phyloP scores from a whole-genome alignment of 352 stramenopile genomes.

The Phytophthora idaei region DNA sequence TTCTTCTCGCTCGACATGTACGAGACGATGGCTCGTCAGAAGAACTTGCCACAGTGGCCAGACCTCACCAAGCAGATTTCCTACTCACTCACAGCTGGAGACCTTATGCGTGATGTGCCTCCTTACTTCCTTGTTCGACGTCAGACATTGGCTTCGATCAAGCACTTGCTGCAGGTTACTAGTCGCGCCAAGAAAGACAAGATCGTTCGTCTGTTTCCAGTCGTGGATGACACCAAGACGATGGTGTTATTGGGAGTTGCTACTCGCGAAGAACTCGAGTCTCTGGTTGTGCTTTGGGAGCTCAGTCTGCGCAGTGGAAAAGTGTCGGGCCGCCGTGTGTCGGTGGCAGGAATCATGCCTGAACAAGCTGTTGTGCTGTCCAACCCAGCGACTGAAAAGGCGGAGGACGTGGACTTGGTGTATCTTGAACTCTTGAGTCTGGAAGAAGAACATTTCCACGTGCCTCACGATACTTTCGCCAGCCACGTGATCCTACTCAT shows the following conservation, averaged over 20 bases:
- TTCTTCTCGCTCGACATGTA: conserved; percentile 86
- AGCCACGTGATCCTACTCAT: conserved; percentile 83
- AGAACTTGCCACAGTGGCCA: conserved; percentile 82
- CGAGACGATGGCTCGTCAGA: conserved; percentile 81
- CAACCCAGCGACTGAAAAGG: conserved; percentile 32
- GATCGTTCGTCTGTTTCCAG: conserved; percentile 59
- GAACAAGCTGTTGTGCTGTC: conserved; percentile 44
- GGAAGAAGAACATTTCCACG: conserved; percentile 71
- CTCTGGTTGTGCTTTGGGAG: conserved; percentile 63
- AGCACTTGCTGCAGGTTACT: conserved; percentile 45
- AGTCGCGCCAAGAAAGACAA: conserved; percentile 33
- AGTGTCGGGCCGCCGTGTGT: conserved; percentile 1
- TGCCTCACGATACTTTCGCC: conserved; percentile 68
- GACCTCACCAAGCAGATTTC: conserved; percentile 80
- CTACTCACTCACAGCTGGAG: conserved; percentile 69
- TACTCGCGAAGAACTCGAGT: conserved; percentile 67
- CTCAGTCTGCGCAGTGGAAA: conserved; percentile 41
- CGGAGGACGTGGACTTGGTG: conserved; percentile 59
- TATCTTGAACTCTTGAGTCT: conserved; percentile 61
- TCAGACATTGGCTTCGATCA: conserved; percentile 61
- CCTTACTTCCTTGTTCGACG: conserved; percentile 51
- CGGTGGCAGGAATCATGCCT: conserved; percentile 34
- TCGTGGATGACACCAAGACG: conserved; percentile 66
- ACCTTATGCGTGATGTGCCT: conserved; percentile 69
- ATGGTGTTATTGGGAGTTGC: conserved; percentile 72